These are phyloP conservation scores for Sequoiadendron giganteum DNA, from an alignment of 75 land plant genomes.

Conservation along the genomic window DNA sequence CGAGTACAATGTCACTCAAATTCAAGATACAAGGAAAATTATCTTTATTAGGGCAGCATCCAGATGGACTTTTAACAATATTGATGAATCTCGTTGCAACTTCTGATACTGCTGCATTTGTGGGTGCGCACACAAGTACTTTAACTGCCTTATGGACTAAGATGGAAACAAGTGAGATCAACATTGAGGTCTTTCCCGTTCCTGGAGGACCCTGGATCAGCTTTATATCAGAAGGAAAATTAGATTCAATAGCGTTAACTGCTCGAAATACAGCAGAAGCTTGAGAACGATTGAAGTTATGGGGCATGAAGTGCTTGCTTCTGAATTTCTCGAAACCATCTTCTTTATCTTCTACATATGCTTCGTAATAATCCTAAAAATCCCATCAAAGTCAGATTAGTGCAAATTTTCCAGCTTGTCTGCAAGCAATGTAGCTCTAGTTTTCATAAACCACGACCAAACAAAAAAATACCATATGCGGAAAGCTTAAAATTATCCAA, in stretches of 20 bases:
- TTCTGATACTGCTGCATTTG: constrained; percentile 61
- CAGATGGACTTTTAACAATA: constrained; percentile 13
- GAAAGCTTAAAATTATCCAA: not conserved
- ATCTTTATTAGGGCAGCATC: not conserved
- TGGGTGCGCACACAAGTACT: constrained; percentile 65
- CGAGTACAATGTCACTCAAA: constrained; percentile 47
- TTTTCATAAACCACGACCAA: not conserved
- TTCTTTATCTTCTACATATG: not conserved
- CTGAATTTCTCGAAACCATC: not conserved
- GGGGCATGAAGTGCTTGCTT: not conserved
- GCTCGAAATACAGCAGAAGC: constrained; percentile 33
- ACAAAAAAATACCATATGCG: not conserved
- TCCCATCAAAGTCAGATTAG: not conserved
- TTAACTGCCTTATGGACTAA: constrained; percentile 25
- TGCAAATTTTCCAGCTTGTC: too few species aligned
- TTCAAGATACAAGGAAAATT: not conserved
- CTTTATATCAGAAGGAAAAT: constrained; percentile 23
- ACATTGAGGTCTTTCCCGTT: constrained; percentile 78
- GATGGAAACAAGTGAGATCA: constrained; percentile 38
- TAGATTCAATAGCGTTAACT: constrained; percentile 15
- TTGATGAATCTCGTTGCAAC: constrained; percentile 37
- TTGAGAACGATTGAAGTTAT: constrained; percentile 51
- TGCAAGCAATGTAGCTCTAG: too few species aligned
- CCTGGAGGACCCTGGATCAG: constrained; percentile 89
- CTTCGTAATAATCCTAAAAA: not conserved